phyloP scores from a whole-genome alignment of 2,329 filamentous ascomycete genomes.

The Chalara sp. region DNA sequence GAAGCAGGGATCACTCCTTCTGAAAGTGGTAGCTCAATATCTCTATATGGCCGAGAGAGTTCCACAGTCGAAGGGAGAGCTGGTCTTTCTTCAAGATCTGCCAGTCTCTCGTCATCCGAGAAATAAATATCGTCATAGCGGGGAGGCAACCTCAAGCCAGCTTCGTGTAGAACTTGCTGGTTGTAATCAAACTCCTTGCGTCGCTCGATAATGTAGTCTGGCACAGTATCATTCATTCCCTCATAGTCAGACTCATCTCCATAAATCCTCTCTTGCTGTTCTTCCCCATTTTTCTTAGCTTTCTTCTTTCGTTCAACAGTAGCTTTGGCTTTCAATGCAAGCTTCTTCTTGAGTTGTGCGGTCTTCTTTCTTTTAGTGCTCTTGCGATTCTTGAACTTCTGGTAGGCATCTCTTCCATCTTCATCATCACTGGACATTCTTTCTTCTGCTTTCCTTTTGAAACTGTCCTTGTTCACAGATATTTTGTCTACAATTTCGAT shows the following conservation, averaged over 20 bases:
- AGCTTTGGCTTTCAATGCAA: constrained; percentile 39
- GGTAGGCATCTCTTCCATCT: constrained; percentile 49
- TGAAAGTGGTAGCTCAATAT: constrained; percentile 69
- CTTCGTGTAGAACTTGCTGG: constrained; percentile 52
- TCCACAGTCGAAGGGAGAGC: constrained; percentile 54
- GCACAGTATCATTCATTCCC: constrained; percentile 38
- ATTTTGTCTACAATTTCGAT: constrained; percentile 11
- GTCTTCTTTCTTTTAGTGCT: constrained; percentile 44
- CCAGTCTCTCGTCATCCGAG: constrained; percentile 59
- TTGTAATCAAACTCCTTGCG: constrained; percentile 60
- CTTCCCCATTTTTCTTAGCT: constrained; percentile 16
- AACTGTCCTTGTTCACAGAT: constrained; percentile 7
- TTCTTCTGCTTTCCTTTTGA: constrained; percentile 18
- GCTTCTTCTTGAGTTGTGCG: constrained; percentile 38
- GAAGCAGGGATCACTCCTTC: constrained; percentile 78
- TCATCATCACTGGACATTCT: constrained; percentile 45
- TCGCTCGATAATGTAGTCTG: constrained; percentile 67
- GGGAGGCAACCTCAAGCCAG: constrained; percentile 70
- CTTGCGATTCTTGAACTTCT: constrained; percentile 56
- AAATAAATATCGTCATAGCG: constrained; percentile 70
- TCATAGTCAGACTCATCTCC: constrained; percentile 23
- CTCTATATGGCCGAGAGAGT: constrained; percentile 63
- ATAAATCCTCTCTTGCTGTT: constrained; percentile 20
- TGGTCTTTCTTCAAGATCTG: constrained; percentile 62
- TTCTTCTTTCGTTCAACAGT: constrained; percentile 14